phyloP scores from a whole-genome alignment of 2,329 filamentous ascomycete genomes.

The Colletotrichum lindemuthianum region DNA sequence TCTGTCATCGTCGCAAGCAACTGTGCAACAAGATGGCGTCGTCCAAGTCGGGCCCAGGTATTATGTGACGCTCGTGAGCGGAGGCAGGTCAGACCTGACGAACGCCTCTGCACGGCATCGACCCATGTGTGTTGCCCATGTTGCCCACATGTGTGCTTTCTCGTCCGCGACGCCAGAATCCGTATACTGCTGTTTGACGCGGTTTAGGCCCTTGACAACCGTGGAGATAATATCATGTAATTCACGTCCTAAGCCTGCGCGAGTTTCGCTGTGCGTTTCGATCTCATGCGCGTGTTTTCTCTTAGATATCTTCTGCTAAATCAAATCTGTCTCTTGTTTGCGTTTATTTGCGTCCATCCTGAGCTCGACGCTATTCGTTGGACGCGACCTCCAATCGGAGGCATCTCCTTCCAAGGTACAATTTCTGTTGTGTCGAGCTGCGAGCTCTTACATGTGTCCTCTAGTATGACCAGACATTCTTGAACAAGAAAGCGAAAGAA shows the following conservation, averaged over 20 bases:
- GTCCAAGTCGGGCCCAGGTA: background rate
- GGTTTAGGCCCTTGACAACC: no score
- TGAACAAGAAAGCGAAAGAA: background rate
- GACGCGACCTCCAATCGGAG: slow-evolving; percentile 1
- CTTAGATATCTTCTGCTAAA: background rate
- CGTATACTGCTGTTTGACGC: no score
- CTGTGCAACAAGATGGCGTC: background rate
- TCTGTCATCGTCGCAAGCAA: no score
- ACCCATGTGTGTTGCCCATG: slow-evolving; percentile 1
- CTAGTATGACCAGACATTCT: background rate
- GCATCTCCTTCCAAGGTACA: slow-evolving; percentile 17
- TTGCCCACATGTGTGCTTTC: no score
- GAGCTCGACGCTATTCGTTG: slow-evolving; percentile 24
- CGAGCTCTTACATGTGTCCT: slow-evolving; percentile 23
- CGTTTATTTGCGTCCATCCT: background rate
- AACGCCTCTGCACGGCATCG: slow-evolving; percentile 10
- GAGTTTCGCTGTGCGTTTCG: no score
- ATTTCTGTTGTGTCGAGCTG: slow-evolving; percentile 23
- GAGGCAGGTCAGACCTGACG: background rate
- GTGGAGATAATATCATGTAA: no score
- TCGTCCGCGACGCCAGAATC: no score
- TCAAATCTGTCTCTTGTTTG: background rate
- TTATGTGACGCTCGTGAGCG: background rate
- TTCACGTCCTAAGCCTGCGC: background rate
- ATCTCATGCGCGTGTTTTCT: slow-evolving; percentile 47